Evolutionary conservation across 352 stramenopile genomes (phyloP).

Genomic region (Phytopythium sindhum): DNA sequence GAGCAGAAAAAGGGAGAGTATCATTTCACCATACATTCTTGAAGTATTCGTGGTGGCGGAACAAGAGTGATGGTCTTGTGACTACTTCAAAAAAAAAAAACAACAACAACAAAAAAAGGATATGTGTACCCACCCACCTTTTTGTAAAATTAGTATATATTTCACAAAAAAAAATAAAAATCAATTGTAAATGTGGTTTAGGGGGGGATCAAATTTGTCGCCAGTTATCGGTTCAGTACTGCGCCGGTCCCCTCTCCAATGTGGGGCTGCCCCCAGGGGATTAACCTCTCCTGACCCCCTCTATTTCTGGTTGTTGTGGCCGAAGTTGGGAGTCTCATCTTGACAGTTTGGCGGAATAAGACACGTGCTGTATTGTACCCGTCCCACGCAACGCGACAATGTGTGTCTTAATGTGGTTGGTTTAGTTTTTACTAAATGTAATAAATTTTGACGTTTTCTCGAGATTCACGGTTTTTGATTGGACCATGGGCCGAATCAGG

Average conservation of each 20-base stretch:
- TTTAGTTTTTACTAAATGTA: background rate
- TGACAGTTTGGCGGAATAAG: conserved; percentile 4
- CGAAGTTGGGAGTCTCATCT: background rate
- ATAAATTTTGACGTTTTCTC: background rate
- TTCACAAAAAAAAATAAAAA: too few relatives aligned
- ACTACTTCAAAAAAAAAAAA: too few relatives aligned
- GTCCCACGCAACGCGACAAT: background rate
- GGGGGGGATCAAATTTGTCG: conserved; percentile 1
- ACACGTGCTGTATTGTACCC: conserved; percentile 3
- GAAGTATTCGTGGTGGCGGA: background rate
- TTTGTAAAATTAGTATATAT: too few relatives aligned
- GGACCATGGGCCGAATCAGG: background rate
- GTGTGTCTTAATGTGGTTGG: background rate
- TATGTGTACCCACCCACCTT: too few relatives aligned
- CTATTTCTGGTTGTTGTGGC: background rate
- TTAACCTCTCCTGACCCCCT: too few relatives aligned
- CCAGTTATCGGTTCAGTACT: conserved; percentile 4
- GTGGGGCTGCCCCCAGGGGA: background rate
- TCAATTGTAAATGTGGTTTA: background rate
- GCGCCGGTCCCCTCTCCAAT: background rate
- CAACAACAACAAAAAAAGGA: too few relatives aligned
- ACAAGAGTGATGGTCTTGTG: background rate
- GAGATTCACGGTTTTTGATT: background rate
- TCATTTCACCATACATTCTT: background rate
- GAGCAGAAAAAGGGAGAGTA: background rate